Base-by-base conservation (phyloP, 2,329 filamentous ascomycete genomes). In the Amesomyces nigricolor region DNA sequence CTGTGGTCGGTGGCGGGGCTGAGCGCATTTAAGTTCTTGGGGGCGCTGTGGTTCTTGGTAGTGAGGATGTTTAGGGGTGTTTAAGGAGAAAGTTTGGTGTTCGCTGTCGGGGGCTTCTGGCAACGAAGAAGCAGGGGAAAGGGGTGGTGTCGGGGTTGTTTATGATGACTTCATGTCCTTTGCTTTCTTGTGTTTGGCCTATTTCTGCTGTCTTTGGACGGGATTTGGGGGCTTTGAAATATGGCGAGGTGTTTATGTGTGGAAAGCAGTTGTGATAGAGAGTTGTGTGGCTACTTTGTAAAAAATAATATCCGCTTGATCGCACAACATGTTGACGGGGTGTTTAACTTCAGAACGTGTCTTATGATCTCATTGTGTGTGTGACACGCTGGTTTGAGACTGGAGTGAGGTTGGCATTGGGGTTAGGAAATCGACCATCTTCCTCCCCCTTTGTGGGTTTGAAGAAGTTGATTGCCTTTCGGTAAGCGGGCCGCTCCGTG, bases 31-130 rank as follows among this genome's bases (percentile, higher is more conserved):
- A 89, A 92, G 69, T 96, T 96, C 65, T 73, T 91, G 22, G 91
- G 91, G 2, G 89, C 89, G 0, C 78, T 89, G 72, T 96, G 91
- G 89, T 96, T 96, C 75, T 80, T 99, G 77, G 79, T 97, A 64
- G 86, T 92, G 55, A 80, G 91, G 65, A 81, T 95, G 82, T 92
- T 95, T 71, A 83, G 90, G 61, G 83, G 83, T 63, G 83, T 87
- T 55, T 86, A 74, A 64, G 47, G 5, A 14, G 17, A 19, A 19
- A 19, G 17, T 3, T 19, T 19, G 17, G 17, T 5, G 29, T 37
- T 17, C 6, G 46, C 11, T 29, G 11, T 48, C 37, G 4, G n/a
- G 5, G 2, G 9, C 37, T 22, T 47, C 35, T 32, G 19, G 13
- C 5, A 14, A 46, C 13, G 17, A 26, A 26, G 4, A 26, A 26